Conservation (phyloP, 495 filamentous ascomycete genomes). For the Hypoxylon trugodes region DNA sequence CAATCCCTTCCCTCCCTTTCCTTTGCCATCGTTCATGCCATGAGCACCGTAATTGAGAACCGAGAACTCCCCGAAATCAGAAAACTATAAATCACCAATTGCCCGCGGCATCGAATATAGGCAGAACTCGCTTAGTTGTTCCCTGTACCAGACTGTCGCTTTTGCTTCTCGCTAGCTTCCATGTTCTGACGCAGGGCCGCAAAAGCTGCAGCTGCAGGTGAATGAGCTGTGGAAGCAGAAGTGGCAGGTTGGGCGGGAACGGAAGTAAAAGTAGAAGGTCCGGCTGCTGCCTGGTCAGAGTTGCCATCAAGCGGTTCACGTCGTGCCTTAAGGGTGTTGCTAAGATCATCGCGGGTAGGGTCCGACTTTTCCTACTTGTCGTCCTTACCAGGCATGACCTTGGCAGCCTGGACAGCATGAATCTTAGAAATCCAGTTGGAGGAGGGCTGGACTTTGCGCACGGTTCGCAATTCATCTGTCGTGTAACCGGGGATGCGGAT, state of each 20-base stretch:
- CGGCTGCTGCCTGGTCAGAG: background rate
- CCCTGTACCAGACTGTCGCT: background rate
- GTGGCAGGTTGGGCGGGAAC: too few relatives aligned
- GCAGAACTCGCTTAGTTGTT: background rate
- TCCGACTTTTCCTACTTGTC: slow-evolving; percentile 46
- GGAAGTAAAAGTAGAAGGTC: background rate
- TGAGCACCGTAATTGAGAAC: background rate
- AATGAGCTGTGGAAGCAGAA: too few relatives aligned
- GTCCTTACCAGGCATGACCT: slow-evolving; percentile 70
- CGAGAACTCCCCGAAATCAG: background rate
- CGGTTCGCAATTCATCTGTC: slow-evolving; percentile 91
- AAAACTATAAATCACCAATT: slow-evolving; percentile 13
- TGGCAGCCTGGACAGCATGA: slow-evolving; percentile 92
- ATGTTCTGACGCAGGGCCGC: background rate
- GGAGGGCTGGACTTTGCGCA: slow-evolving; percentile 88
- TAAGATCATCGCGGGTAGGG: too few relatives aligned
- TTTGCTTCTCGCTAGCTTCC: background rate
- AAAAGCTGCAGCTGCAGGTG: too few relatives aligned
- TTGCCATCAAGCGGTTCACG: background rate
- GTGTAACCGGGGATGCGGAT: slow-evolving; percentile 96
- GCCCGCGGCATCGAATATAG: background rate
- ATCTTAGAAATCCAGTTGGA: slow-evolving; percentile 93
- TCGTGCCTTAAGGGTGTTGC: background rate
- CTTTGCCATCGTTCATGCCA: background rate
- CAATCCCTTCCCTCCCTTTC: slow-evolving; percentile 1